Percentiles rank a stretch among this genome's conserved stretches.
phyloP scores from a whole-genome alignment of 352 stramenopile species.

The Globisporangium cystogenes region DNA sequence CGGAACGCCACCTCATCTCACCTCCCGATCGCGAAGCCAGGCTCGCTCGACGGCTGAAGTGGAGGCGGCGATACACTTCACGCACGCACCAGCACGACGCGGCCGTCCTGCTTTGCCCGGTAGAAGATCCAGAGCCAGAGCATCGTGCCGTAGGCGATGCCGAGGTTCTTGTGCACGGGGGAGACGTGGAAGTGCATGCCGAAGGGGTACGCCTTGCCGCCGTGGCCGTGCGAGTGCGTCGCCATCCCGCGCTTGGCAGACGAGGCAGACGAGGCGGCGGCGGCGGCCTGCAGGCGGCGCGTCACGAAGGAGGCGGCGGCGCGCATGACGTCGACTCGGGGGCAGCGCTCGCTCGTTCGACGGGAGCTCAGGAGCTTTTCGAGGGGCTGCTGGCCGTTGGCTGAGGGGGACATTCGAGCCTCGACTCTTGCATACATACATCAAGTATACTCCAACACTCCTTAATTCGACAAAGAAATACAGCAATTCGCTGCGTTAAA shows the following conservation, averaged over 20 bases:
- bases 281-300: constrained; percentile 34
- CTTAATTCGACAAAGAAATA: background rate
- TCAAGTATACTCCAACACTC: background rate
- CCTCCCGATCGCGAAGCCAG: background rate
- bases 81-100: constrained; percentile 58
- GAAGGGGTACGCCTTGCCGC: constrained; percentile 65
- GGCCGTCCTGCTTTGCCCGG: constrained; percentile 84
- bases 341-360: too few relatives aligned
- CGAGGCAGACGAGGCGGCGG: constrained; percentile 11
- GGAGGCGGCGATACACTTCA: too few relatives aligned
- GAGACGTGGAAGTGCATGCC: constrained; percentile 89
- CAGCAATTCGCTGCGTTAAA: background rate
- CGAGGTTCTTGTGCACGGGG: constrained; percentile 85
- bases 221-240: constrained; percentile 31
- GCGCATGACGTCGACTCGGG: constrained; percentile 16
- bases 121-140: constrained; percentile 91
- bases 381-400: background rate
- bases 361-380: too few relatives aligned
- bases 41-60: too few relatives aligned
- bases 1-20: background rate
- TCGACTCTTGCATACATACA: background rate
- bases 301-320: constrained; percentile 40
- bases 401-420: background rate
- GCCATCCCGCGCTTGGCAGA: constrained; percentile 51
- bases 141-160: constrained; percentile 83